phyloP scores from a whole-genome alignment of 768 basidiomycete genomes.

The Kwoniella mangroviensis region DNA sequence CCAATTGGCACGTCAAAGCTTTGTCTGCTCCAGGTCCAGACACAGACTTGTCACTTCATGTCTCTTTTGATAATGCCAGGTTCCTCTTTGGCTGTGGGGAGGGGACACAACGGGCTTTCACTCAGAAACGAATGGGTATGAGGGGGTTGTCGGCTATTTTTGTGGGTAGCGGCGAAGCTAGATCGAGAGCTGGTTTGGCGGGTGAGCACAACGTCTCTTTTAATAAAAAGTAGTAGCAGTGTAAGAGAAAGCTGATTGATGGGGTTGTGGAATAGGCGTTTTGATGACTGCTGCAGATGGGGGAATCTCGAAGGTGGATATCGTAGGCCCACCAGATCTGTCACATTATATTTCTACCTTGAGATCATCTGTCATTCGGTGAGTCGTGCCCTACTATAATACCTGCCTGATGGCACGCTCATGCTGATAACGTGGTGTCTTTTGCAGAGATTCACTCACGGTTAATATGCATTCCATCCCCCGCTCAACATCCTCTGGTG shows the following conservation, averaged over 20 bases:
- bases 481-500: constrained; percentile 5
- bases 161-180: constrained; percentile 67
- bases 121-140: constrained; percentile 71
- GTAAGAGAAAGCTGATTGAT: background rate
- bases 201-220: constrained; percentile 61
- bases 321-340: constrained; percentile 77
- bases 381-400: background rate
- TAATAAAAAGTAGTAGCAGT: background rate
- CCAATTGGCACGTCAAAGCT: constrained; percentile 49
- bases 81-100: constrained; percentile 90
- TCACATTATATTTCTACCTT: constrained; percentile 72
- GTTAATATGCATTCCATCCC: constrained; percentile 24
- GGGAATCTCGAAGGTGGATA: constrained; percentile 64
- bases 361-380: constrained; percentile 64
- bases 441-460: constrained; percentile 24
- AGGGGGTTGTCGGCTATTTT: constrained; percentile 73
- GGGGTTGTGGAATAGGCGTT: constrained; percentile 62
- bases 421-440: background rate
- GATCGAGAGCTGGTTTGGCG: constrained; percentile 71
- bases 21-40: constrained; percentile 62
- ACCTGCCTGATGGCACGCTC: too few relatives aligned
- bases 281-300: constrained; percentile 81
- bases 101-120: constrained; percentile 73
- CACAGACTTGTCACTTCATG: constrained; percentile 75
- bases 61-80: constrained; percentile 76